phyloP scores from a whole-genome alignment of 2,329 filamentous ascomycete genomes.

The Alternaria triticimaculans region DNA sequence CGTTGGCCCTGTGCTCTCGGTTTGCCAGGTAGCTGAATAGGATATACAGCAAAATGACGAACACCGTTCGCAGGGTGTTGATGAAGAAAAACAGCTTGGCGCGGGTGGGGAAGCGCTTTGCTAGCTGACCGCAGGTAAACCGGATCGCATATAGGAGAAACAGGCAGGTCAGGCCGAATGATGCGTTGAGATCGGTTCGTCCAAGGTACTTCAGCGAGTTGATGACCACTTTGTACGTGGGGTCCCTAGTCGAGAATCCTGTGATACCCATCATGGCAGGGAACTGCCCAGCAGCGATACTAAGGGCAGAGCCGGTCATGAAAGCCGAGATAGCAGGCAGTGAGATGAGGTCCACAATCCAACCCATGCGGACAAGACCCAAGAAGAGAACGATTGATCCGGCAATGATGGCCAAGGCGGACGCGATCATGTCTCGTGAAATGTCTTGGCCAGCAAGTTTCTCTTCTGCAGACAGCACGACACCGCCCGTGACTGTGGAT shows the following conservation, averaged over 20 bases:
- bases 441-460: slow-evolving; percentile 49
- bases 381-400: slow-evolving; percentile 82
- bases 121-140: slow-evolving; percentile 66
- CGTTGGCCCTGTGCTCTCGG: slow-evolving; percentile 53
- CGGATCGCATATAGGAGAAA: slow-evolving; percentile 75
- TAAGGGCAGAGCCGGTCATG: slow-evolving; percentile 96
- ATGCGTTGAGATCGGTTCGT: slow-evolving; percentile 73
- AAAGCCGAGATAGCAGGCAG: slow-evolving; percentile 91
- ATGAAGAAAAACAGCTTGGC: slow-evolving; percentile 85
- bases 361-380: slow-evolving; percentile 81
- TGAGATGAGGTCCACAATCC: slow-evolving; percentile 94
- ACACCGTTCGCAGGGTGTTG: slow-evolving; percentile 88
- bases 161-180: slow-evolving; percentile 84
- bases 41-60: slow-evolving; percentile 91
- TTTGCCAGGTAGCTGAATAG: slow-evolving; percentile 89
- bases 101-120: slow-evolving; percentile 70
- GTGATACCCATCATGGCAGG: slow-evolving; percentile 81
- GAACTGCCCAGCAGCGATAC: slow-evolving; percentile 84
- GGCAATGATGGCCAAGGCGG: slow-evolving; percentile 75
- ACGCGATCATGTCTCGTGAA: slow-evolving; percentile 53
- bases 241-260: slow-evolving; percentile 73
- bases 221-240: slow-evolving; percentile 85
- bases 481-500: slow-evolving; percentile 85
- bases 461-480: slow-evolving; percentile 68
- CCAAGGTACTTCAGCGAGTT: slow-evolving; percentile 75